Conservation (phyloP, 495 filamentous ascomycete genomes). For the Talaromyces wortmannii region DNA sequence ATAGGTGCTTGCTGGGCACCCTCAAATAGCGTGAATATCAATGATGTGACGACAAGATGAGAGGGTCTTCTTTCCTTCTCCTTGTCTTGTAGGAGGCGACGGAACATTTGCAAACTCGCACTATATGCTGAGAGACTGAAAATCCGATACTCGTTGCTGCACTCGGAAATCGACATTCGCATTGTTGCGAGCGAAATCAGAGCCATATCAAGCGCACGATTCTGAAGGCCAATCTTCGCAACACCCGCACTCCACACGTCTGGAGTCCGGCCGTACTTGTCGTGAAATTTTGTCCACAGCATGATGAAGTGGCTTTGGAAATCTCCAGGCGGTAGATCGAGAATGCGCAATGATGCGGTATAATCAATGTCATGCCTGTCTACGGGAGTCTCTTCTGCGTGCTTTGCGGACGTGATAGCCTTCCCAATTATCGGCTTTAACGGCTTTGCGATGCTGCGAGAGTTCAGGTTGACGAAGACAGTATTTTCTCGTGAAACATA, state of each 20-base stretch:
- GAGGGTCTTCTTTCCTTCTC: neutral
- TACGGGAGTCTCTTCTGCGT: neutral
- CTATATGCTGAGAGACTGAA: constrained; percentile 6
- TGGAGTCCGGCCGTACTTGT: neutral
- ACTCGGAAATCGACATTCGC: constrained; percentile 3
- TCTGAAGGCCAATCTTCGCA: neutral
- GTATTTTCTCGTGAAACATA: neutral
- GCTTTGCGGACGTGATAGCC: neutral
- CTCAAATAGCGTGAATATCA: constrained; percentile 5
- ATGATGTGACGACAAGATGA: constrained; percentile 3
- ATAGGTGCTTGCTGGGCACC: neutral
- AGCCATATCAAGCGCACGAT: constrained; percentile 1
- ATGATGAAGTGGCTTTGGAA: constrained; percentile 3
- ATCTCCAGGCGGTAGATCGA: constrained; percentile 1
- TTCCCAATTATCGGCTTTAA: neutral
- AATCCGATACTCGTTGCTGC: neutral
- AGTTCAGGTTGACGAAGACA: constrained; percentile 3
- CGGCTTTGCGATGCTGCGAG: neutral
- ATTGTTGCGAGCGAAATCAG: constrained; percentile 4
- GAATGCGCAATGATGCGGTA: neutral
- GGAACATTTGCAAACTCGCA: neutral
- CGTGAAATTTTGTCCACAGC: neutral
- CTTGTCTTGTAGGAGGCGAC: neutral
- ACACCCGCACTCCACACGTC: constrained; percentile 1
- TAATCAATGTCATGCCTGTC: neutral